A percentile compares a stretch with the other conserved stretches of the same genome.
These are phyloP conservation scores for Rutstroemia sp. DNA, from an alignment of 2,329 filamentous ascomycete genomes.

Conservation along the genomic window DNA sequence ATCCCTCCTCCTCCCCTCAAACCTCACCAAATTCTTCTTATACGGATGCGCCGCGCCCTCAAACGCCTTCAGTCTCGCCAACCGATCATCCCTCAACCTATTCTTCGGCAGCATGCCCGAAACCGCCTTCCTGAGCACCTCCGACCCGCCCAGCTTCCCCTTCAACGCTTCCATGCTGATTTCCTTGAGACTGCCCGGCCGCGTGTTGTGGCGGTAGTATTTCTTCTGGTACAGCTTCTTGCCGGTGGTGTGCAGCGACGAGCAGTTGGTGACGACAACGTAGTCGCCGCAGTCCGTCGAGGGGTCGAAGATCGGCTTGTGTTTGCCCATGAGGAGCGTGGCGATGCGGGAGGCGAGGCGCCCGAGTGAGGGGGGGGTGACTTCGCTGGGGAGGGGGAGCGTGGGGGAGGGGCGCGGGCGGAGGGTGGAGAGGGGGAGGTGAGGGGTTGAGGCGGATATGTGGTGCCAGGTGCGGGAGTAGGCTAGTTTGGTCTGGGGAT, in stretches of 20 bases:
- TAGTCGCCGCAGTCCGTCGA: slow-evolving; percentile 99
- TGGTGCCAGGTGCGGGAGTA: slow-evolving; percentile 96
- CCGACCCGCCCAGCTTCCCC: slow-evolving; percentile 85
- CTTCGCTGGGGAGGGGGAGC: slow-evolving; percentile 34
- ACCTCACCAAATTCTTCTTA: slow-evolving; percentile 74
- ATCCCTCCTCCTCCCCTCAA: slow-evolving; percentile 45
- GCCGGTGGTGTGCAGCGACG: slow-evolving; percentile 79
- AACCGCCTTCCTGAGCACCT: slow-evolving; percentile 86
- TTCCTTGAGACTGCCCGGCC: slow-evolving; percentile 76
- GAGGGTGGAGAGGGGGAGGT: slow-evolving; percentile 48
- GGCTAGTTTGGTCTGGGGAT: slow-evolving; percentile 75
- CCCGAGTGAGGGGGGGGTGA: slow-evolving; percentile 73
- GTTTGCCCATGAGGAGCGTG: slow-evolving; percentile 88
- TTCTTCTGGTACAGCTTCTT: slow-evolving; percentile 90
- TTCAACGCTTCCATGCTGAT: slow-evolving; percentile 96
- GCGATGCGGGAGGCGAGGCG: slow-evolving; percentile 86
- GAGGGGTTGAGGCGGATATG: slow-evolving; percentile 61
- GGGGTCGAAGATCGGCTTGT: slow-evolving; percentile 96
- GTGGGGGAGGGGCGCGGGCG: slow-evolving; percentile 31
- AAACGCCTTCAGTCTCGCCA: slow-evolving; percentile 89
- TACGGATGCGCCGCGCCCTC: slow-evolving; percentile 92
- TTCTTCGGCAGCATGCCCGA: slow-evolving; percentile 99
- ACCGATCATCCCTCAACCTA: slow-evolving; percentile 74
- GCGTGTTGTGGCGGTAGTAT: slow-evolving; percentile 91
- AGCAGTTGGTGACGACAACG: slow-evolving; percentile 87